phyloP scores from a whole-genome alignment of 768 basidiomycete genomes.

The Naganishia vishniacii region DNA sequence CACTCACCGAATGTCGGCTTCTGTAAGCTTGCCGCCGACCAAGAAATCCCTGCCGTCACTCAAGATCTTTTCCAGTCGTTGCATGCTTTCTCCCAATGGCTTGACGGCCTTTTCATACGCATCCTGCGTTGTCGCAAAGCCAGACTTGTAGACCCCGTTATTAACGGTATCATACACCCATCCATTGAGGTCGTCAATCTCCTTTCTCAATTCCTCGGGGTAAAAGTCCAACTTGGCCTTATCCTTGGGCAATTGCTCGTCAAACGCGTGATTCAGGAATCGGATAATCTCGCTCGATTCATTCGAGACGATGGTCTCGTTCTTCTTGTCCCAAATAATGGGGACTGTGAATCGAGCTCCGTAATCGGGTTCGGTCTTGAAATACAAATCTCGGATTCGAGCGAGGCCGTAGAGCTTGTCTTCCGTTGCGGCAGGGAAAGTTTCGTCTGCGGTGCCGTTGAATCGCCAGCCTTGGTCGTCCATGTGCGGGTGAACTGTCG shows the following conservation, averaged over 20 bases:
- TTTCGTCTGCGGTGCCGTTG: constrained; percentile 55
- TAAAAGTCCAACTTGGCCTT: constrained; percentile 63
- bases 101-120: constrained; percentile 75
- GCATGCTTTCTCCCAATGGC: constrained; percentile 70
- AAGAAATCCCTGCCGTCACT: constrained; percentile 70
- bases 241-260: constrained; percentile 63
- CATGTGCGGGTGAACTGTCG: constrained; percentile 80
- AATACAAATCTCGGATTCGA: constrained; percentile 80
- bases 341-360: constrained; percentile 57
- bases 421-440: constrained; percentile 60
- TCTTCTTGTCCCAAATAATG: constrained; percentile 87
- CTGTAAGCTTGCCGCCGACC: constrained; percentile 72
- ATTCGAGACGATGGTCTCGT: constrained; percentile 83
- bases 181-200: constrained; percentile 78
- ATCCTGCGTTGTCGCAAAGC: constrained; percentile 73
- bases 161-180: constrained; percentile 51
- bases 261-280: constrained; percentile 75
- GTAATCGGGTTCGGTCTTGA: constrained; percentile 67
- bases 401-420: constrained; percentile 67
- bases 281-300: constrained; percentile 87
- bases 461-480: constrained; percentile 82
- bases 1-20: constrained; percentile 48
- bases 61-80: constrained; percentile 71
- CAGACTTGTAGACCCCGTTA: constrained; percentile 68
- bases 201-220: constrained; percentile 62